phyloP scores from a whole-genome alignment of 140 eudicot species.

The Erigeron philadelphicus region DNA sequence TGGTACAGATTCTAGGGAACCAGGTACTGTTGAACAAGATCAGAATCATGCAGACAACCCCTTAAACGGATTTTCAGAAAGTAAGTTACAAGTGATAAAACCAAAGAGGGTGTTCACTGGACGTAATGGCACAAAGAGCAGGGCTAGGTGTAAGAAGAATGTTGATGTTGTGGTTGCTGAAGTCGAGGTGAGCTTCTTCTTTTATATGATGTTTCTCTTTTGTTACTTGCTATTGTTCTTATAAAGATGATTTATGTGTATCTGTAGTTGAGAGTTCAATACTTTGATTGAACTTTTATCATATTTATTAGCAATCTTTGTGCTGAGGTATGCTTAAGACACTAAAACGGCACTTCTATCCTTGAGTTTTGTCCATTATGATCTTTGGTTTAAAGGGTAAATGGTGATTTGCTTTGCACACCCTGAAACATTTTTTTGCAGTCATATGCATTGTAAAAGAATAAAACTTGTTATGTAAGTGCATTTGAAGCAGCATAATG shows the following conservation, averaged over 20 bases:
- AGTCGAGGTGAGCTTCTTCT: constrained; percentile 25
- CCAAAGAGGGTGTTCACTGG: constrained; percentile 1
- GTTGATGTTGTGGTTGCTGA: constrained; percentile 9
- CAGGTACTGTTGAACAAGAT: neutral
- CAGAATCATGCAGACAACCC: neutral
- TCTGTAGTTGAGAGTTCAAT: neutral
- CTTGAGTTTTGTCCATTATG: neutral
- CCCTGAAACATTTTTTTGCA: neutral
- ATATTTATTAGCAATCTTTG: neutral
- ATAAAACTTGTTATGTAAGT: neutral
- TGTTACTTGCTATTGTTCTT: neutral
- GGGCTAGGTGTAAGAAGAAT: too few species aligned
- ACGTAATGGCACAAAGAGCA: constrained; percentile 4
- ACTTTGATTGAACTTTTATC: neutral
- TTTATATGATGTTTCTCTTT: neutral
- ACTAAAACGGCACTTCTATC: neutral
- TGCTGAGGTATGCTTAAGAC: neutral
- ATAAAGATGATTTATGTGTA: neutral
- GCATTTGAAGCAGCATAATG: neutral
- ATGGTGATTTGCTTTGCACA: neutral
- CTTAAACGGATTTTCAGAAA: neutral
- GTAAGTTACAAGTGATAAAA: constrained; percentile 15
- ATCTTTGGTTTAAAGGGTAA: neutral
- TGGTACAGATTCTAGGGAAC: constrained; percentile 3
- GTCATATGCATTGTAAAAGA: neutral